Evolutionary conservation across 495 filamentous ascomycete species (phyloP), one percentile per base, ranked within the genome.

Genomic region (Hypoxylon intermedium): DNA sequence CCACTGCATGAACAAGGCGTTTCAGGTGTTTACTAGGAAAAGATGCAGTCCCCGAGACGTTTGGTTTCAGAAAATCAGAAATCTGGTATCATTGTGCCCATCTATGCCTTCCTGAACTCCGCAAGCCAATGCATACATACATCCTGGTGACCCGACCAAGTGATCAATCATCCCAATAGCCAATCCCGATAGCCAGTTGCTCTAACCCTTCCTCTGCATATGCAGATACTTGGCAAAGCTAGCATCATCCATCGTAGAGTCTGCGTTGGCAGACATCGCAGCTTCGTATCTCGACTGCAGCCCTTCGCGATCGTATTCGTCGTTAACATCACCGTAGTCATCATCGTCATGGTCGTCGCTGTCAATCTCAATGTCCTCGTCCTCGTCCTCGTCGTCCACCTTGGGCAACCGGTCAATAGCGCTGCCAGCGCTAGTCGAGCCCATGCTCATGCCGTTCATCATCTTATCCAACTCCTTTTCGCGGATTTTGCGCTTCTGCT

Each of bases 401-500:
- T 72, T 71, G 0, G 68, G 60, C 15, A 68, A 21, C 20, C 69
- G 70, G 45, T 68, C 68, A 31, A 63, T 61, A 9, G 70, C 72
- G 12, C 41, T 26, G 5, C 46, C 30, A 19, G 34, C 12, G n/a
- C 55, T 30, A 13, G 53, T 66, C 42, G 73, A 76, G 19, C 69
- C 75, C 63, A 98, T 88, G 26, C 84, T 82, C 90, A 99, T 93
- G 60, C 93, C 94, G 68, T 88, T 89, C 93, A 99, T 97, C 74
- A 98, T 79, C 79, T 89, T 91, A 19, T 89, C 87, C 33, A 98
- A 76, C 68, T 98, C 93, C 67, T 88, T 82, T 67, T 96, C 85
- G 30, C 90, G 79, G 51, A 79, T 77, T 53, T 84, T 81, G 18
- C 81, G 75, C 76, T 92, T 93, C 47, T 81, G 80, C 56, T 88